Percentiles rank a stretch among this genome's conserved stretches.
These are phyloP conservation scores for Cucumis melo DNA, from an alignment of 306 rosid species.

Conservation along the genomic window DNA sequence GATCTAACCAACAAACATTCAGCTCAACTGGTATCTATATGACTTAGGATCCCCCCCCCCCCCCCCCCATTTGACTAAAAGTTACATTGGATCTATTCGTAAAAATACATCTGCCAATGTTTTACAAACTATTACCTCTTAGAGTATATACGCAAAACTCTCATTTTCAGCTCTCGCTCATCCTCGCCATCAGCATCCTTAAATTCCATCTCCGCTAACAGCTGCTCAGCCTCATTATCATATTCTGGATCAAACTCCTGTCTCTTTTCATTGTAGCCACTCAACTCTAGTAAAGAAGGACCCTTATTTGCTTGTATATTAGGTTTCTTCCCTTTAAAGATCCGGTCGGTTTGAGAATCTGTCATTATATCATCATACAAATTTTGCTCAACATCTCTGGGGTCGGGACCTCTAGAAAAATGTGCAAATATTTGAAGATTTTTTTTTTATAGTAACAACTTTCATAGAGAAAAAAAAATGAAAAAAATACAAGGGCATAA, in stretches of 20 bases:
- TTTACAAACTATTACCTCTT: constrained; percentile 39
- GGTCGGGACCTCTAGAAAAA: not conserved
- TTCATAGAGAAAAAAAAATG: too few relatives aligned
- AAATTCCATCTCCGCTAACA: constrained; percentile 93
- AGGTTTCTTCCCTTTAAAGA: constrained; percentile 52
- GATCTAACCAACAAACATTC: too few relatives aligned
- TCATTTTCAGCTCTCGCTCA: constrained; percentile 72
- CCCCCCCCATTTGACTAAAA: too few relatives aligned
- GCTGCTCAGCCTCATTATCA: constrained; percentile 87
- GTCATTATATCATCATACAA: constrained; percentile 7
- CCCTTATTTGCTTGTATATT: constrained; percentile 47
- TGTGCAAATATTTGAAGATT: not conserved
- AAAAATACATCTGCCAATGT: not conserved
- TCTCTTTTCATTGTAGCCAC: constrained; percentile 82
- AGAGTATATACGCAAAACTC: constrained; percentile 58
- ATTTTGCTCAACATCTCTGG: not conserved
- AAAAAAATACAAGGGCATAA: too few relatives aligned
- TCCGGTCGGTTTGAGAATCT: constrained; percentile 64
- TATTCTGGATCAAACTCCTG: constrained; percentile 92
- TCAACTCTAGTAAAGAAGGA: constrained; percentile 68
- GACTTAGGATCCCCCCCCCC: too few relatives aligned
- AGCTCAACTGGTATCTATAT: too few relatives aligned
- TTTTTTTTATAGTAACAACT: too few relatives aligned
- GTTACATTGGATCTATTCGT: not conserved
- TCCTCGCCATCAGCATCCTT: constrained; percentile 77